Evolutionary conservation across 169 alveolate species (phyloP), one percentile per base, ranked within the genome.

Genomic region (Plasmodium blacklocki): DNA sequence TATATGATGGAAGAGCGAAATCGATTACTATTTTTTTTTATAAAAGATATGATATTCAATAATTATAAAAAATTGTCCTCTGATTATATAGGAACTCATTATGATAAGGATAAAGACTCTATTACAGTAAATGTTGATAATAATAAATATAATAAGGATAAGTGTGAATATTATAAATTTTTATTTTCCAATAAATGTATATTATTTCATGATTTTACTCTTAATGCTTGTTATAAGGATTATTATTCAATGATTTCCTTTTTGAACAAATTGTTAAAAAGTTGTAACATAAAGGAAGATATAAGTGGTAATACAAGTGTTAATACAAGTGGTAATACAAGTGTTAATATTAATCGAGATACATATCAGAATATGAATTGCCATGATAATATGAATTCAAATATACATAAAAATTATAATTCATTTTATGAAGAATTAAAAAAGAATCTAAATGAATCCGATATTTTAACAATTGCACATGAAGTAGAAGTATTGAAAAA

Each of bases 401-500:
- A 23, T 9, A 12, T 7, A 18, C 15, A 21, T 14, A 76, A 76
- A 64, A 32, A 32, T 32, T 32, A 32, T 6, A 32, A 32, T 32
- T 29, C 62, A 14, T 76, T 63, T 43, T 67, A 52, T 18, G 72
- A 80, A 39, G 21, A 56, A 6, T 32, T 68, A 26, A 39, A 80
- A 80, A 80, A 66, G 29, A 78, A 59, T 43, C 29, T 80, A 58
- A 68, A 80, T 45, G 90, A 80, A 29, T 66, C 90, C 18, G 90
- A 80, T 49, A 80, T 80, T 32, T 68, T 80, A 45, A 68, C 80
- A 5, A 80, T 80, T 39, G 90, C 90, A 5, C 54, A 80, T 43
- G 90, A 80, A 68, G 80, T 83, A 68, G 83, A 66, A n/a, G 90
- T 80, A 5, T 80, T 80, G 47, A 80, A 80, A 54, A 80, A 80